Base-by-base conservation (phyloP, 257 asterid genomes). In the Oldenlandia corymbosa region DNA sequence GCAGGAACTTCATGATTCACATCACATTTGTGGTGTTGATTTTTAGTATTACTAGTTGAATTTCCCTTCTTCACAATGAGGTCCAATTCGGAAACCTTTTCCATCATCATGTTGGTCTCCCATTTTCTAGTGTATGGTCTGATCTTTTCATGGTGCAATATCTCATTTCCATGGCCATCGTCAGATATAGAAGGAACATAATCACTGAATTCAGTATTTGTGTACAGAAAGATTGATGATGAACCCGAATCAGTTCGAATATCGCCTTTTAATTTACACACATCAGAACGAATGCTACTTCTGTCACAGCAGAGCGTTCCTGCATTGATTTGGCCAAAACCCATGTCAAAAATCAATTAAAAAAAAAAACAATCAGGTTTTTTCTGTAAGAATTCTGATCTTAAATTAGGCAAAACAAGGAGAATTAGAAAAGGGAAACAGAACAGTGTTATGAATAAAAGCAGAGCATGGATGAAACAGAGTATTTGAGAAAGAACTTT, bases 111-210 rank as follows among this genome's bases (percentile, higher is more conserved):
- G 26, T 27, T 71, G 17, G 72, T 53, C 62, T 93, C 99, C 96
- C 96, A 93, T 76, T 93, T 93, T 32, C 99, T 73, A 1, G 99
- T 84, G 31, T 93, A 93, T 0, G 97, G 96, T 75, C 75, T 77
- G 43, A 87, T 83, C 80, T 82, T 84, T 64, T 89, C 96, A 20
- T 32, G 87, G 31, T 65, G 85, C 76, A 77, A 42, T 7, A 60
- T 64, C 46, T 37, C 80, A 13, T 37, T 65, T n/a, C 68, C 72
- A 2, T 69, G 73, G 16, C 62, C 68, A 23, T 51, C 67, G 5
- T 65, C 71, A 10, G 76, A 71, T 12, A 53, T 60, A 72, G 37
- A 58, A 1, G 76, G 45, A 3, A 58, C 34, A 26, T 60, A 66
- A 53, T 65, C 74, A 10, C 14, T 60, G 5, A 58, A 20, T 20